Percentiles rank a stretch among this genome's conserved stretches.
These are phyloP conservation scores for Hypsizygus marmoreus DNA, from an alignment of 768 basidiomycete species.

Conservation along the genomic window DNA sequence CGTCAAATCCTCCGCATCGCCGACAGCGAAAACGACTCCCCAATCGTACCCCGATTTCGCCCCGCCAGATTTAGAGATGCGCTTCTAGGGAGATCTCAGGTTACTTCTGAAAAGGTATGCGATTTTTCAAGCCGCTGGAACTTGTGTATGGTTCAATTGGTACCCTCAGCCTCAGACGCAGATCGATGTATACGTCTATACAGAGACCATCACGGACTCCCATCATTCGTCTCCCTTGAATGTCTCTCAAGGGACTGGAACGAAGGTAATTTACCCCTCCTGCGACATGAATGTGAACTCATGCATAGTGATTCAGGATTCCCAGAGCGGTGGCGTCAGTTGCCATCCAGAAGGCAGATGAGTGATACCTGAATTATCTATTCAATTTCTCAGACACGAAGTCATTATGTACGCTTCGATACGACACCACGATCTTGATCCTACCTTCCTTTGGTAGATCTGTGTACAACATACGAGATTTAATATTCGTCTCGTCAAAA, in stretches of 20 bases:
- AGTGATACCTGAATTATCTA: too few species aligned
- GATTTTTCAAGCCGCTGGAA: neutral
- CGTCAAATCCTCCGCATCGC: conserved; percentile 28
- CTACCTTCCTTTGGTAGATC: too few species aligned
- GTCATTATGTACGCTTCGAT: too few species aligned
- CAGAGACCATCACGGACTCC: conserved; percentile 29
- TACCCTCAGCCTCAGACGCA: conserved; percentile 22
- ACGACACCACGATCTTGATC: too few species aligned
- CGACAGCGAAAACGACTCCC: conserved; percentile 16
- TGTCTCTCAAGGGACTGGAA: neutral
- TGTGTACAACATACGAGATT: too few species aligned
- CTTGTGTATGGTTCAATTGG: neutral
- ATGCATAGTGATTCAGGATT: too few species aligned
- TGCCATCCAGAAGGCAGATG: too few species aligned
- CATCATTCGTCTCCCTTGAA: neutral
- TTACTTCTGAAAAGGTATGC: conserved; percentile 6
- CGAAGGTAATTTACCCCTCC: too few species aligned
- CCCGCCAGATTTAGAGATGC: conserved; percentile 7
- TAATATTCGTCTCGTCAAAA: too few species aligned
- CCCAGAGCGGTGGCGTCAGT: too few species aligned
- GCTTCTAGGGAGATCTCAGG: conserved; percentile 5
- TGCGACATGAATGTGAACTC: too few species aligned
- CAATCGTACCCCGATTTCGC: conserved; percentile 14
- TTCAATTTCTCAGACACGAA: too few species aligned
- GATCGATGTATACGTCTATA: conserved; percentile 30